Percentiles rank a stretch among this genome's conserved stretches.
Evolutionary conservation across 169 alveolate species (phyloP).

Genomic region (Eimeria acervulina): DNA sequence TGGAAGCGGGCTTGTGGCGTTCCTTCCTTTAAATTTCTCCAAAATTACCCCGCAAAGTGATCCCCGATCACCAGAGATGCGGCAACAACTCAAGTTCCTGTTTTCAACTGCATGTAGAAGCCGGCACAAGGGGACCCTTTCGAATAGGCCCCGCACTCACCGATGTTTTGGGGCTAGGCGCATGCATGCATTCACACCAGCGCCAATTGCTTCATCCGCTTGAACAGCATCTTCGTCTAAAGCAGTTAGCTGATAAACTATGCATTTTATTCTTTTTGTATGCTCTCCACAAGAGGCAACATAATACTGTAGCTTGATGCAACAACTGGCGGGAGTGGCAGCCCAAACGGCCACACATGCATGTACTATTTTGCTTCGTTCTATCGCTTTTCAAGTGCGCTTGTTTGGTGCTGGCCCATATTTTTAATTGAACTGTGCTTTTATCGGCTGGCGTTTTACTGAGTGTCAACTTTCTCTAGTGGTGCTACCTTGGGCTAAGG

Average conservation of each 20-base stretch:
- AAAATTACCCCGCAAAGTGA: constrained; percentile 38
- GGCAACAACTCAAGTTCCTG: not conserved
- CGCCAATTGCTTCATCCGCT: no score
- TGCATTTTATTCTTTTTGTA: not conserved
- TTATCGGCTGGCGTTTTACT: not conserved
- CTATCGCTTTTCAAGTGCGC: not conserved
- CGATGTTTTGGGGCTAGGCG: not conserved
- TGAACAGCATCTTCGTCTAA: not conserved
- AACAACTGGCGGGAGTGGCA: not conserved
- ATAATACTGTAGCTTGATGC: not conserved
- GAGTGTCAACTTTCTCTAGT: not conserved
- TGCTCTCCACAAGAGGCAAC: not conserved
- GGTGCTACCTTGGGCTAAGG: not conserved
- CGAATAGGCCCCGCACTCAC: constrained; percentile 27
- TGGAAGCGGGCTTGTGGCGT: constrained; percentile 35
- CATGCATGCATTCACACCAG: not conserved
- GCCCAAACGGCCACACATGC: not conserved
- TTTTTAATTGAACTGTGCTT: not conserved
- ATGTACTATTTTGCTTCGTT: not conserved
- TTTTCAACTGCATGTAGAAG: not conserved
- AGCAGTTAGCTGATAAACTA: not conserved
- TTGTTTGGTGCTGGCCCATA: not conserved
- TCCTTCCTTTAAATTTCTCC: not conserved
- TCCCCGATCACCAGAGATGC: constrained; percentile 41
- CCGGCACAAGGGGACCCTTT: not conserved